phyloP scores from a whole-genome alignment of 306 rosid genomes.

The Rubus parviflorus region DNA sequence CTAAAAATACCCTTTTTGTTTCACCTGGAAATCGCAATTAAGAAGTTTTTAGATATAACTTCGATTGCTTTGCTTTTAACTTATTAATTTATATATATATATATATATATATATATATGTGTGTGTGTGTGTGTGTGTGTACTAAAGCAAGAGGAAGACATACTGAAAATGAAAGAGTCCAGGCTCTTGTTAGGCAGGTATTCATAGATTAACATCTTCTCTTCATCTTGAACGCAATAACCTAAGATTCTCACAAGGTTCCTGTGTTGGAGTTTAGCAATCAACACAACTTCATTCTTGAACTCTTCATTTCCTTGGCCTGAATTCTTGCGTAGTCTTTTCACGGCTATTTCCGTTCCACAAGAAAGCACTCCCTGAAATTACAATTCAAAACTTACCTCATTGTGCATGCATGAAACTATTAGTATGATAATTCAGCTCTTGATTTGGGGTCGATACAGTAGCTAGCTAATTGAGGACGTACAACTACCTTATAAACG shows the following conservation, averaged over 20 bases:
- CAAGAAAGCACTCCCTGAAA: constrained; percentile 16
- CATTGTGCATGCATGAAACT: neutral
- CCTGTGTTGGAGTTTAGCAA: constrained; percentile 68
- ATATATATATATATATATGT: too few species aligned
- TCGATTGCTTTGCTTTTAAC: neutral
- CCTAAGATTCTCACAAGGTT: constrained; percentile 70
- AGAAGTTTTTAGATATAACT: neutral
- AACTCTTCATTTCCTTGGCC: constrained; percentile 61
- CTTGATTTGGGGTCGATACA: neutral
- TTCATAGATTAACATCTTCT: constrained; percentile 64
- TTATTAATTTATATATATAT: neutral
- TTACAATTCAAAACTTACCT: neutral
- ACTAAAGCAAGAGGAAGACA: constrained; percentile 8
- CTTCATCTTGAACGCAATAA: constrained; percentile 50
- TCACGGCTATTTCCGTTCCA: constrained; percentile 36
- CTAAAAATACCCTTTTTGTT: constrained; percentile 29
- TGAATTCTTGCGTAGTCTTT: constrained; percentile 53
- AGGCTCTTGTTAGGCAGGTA: constrained; percentile 69
- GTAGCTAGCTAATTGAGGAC: neutral
- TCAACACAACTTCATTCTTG: constrained; percentile 58
- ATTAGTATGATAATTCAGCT: neutral
- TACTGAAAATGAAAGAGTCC: constrained; percentile 54
- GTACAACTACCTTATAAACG: constrained; percentile 54
- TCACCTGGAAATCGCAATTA: constrained; percentile 30
- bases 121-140: too few species aligned